These are phyloP conservation scores for Coemansia sp. DNA, from an alignment of 192 early-diverging fungal species.

Conservation along the genomic window DNA sequence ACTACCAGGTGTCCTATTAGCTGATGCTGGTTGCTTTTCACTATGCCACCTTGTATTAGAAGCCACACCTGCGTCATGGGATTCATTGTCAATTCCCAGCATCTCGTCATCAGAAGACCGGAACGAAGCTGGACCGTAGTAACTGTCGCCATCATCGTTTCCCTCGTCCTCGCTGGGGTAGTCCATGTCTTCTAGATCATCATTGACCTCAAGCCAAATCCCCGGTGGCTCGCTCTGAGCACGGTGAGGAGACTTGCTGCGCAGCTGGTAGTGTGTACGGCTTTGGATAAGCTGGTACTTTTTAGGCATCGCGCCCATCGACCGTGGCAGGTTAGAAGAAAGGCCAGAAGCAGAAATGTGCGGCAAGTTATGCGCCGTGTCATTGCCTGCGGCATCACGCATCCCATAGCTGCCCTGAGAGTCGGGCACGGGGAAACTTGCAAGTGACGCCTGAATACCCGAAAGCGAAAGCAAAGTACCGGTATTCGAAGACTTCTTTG, in stretches of 20 bases:
- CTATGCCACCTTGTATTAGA: not conserved
- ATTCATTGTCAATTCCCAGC: not conserved
- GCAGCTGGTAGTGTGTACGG: conserved; percentile 30
- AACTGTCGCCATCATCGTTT: conserved; percentile 5
- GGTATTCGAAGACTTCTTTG: not conserved
- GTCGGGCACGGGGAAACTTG: conserved; percentile 1
- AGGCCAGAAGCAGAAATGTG: not conserved
- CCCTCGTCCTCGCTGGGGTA: conserved; percentile 10
- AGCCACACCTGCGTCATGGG: not conserved
- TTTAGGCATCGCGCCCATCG: conserved; percentile 10
- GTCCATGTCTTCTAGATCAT: conserved; percentile 14
- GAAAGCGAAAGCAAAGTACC: not conserved
- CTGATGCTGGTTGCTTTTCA: not conserved
- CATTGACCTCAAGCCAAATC: conserved; percentile 49
- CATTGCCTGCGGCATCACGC: not conserved
- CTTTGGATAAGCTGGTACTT: conserved; percentile 34
- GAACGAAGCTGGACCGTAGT: conserved; percentile 14
- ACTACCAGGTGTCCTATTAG: not conserved
- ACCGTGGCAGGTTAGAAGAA: not conserved
- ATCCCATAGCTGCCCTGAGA: not conserved
- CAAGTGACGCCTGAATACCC: not conserved
- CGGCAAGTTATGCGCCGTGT: not conserved
- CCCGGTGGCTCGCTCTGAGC: conserved; percentile 44
- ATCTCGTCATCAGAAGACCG: conserved; percentile 18
- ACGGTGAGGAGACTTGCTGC: conserved; percentile 36